A percentile compares a stretch with the other conserved stretches of the same genome.
phyloP scores from a whole-genome alignment of 2,329 filamentous ascomycete species.

The Cladophialophora bantiana region DNA sequence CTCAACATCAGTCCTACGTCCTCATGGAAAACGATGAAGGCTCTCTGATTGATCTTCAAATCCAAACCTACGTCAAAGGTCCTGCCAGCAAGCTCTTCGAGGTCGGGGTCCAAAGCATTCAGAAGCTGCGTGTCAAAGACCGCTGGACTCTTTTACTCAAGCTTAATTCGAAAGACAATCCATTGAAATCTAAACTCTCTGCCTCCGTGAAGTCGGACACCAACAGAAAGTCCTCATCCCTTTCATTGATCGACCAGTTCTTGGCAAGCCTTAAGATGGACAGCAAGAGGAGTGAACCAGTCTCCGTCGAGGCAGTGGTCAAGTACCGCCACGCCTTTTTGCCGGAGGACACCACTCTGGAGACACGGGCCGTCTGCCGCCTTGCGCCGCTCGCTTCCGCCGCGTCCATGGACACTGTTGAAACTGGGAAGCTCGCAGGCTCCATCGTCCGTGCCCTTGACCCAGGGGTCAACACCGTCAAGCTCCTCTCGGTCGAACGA shows the following conservation, averaged over 20 bases:
- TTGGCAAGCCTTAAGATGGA: slow-evolving; percentile 32
- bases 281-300: slow-evolving; percentile 27
- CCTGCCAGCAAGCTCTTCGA: slow-evolving; percentile 18
- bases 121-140: slow-evolving; percentile 18
- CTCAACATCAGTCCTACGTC: slow-evolving; percentile 7
- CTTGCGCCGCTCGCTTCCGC: slow-evolving; percentile 8
- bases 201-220: slow-evolving; percentile 22
- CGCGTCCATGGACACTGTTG: slow-evolving; percentile 9
- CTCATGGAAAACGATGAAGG: slow-evolving; percentile 24
- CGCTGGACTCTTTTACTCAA: slow-evolving; percentile 43
- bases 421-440: background rate
- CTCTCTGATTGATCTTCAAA: slow-evolving; percentile 17
- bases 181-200: slow-evolving; percentile 28
- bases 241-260: slow-evolving; percentile 33
- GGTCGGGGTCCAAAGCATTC: slow-evolving; percentile 6
- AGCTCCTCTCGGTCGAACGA: slow-evolving; percentile 13
- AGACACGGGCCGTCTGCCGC: slow-evolving; percentile 18
- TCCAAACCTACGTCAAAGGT: slow-evolving; percentile 22
- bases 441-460: slow-evolving; percentile 24
- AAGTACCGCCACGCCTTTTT: slow-evolving; percentile 29
- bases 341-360: slow-evolving; percentile 22
- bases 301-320: slow-evolving; percentile 26
- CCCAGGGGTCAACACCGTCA: slow-evolving; percentile 17
- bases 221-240: slow-evolving; percentile 16
- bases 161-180: slow-evolving; percentile 29